These are phyloP conservation scores for Linum usitatissimum DNA, from an alignment of 345 rosid species.

Conservation along the genomic window DNA sequence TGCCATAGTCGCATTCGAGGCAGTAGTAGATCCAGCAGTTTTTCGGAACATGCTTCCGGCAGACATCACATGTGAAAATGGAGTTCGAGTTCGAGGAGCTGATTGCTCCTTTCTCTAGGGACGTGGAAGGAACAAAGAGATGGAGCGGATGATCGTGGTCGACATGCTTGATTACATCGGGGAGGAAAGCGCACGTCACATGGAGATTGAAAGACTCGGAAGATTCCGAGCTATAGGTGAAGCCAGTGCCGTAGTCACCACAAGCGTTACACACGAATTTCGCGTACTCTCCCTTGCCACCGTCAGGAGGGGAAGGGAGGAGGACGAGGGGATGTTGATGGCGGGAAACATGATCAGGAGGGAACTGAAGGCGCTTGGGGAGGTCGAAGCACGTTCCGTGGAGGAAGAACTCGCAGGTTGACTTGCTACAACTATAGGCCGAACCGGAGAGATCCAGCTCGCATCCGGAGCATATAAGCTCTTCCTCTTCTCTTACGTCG, in stretches of 20 bases:
- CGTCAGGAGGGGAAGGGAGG: neutral
- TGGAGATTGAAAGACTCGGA: constrained; percentile 10
- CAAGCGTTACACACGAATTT: constrained; percentile 12
- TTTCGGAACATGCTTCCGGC: neutral
- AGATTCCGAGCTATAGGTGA: constrained; percentile 6
- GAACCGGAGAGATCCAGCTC: constrained; percentile 11
- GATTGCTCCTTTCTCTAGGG: neutral
- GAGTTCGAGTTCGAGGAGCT: neutral
- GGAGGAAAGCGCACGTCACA: constrained; percentile 19
- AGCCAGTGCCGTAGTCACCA: constrained; percentile 13
- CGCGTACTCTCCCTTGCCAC: neutral
- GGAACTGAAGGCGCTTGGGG: constrained; percentile 3
- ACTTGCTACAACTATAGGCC: constrained; percentile 16
- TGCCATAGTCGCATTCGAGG: constrained; percentile 15
- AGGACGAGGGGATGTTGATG: constrained; percentile 9
- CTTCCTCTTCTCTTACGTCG: constrained; percentile 9
- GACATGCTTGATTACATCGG: constrained; percentile 10
- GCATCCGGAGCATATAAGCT: constrained; percentile 13
- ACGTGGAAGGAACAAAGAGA: neutral
- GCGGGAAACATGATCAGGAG: constrained; percentile 6
- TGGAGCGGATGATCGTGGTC: constrained; percentile 14
- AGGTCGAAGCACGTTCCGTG: constrained; percentile 15
- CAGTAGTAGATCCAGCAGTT: constrained; percentile 15
- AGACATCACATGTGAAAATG: constrained; percentile 9
- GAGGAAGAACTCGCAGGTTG: constrained; percentile 8